A percentile compares a stretch with the other conserved stretches of the same genome.
phyloP scores from a whole-genome alignment of 129 eudicot genomes.

The Chrysanthemum seticuspe region DNA sequence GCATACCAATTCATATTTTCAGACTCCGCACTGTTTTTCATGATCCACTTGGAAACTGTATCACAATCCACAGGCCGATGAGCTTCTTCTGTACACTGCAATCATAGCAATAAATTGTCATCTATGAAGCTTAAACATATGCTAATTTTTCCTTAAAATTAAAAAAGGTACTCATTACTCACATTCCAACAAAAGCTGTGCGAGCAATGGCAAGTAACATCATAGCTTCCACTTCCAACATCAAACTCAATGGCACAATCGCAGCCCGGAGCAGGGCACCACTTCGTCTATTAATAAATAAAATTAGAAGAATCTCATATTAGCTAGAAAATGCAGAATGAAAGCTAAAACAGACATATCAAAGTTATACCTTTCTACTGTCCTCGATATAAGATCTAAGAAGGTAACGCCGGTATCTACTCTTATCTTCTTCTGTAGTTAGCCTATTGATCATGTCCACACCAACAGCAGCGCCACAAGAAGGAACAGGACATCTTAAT shows the following conservation, averaged over 20 bases:
- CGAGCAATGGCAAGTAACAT: conserved; percentile 86
- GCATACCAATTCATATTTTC: conserved; percentile 97
- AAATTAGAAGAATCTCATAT: neutral
- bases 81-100: conserved; percentile 96
- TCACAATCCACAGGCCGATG: conserved; percentile 99
- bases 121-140: neutral
- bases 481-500: conserved; percentile 80
- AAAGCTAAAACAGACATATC: neutral
- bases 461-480: conserved; percentile 76
- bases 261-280: conserved; percentile 99
- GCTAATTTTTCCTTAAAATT: neutral
- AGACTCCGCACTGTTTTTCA: conserved; percentile 96
- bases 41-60: conserved; percentile 90
- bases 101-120: conserved; percentile 9
- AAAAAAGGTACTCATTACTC: conserved; percentile 29
- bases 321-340: neutral
- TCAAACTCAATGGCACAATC: conserved; percentile 88
- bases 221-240: conserved; percentile 83
- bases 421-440: conserved; percentile 64
- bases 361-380: conserved; percentile 63
- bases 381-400: conserved; percentile 94
- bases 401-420: conserved; percentile 80
- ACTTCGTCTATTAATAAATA: conserved; percentile 58
- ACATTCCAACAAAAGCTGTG: conserved; percentile 98
- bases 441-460: conserved; percentile 62